phyloP scores from a whole-genome alignment of 495 filamentous ascomycete genomes.

The Eremomyces bilateralis region DNA sequence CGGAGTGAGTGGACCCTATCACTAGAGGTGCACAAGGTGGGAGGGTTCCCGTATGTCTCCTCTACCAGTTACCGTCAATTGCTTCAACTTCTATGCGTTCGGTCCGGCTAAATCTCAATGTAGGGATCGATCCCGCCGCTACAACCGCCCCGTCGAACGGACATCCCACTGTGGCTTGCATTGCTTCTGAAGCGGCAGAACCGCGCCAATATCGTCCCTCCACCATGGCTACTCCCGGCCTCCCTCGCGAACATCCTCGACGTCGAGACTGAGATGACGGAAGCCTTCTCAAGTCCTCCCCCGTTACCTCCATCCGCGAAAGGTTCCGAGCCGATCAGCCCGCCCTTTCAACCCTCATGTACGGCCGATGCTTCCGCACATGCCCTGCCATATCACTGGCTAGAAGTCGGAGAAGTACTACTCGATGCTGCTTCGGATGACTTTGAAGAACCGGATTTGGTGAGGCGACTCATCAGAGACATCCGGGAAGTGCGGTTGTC shows the following conservation, averaged over 20 bases:
- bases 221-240: conserved; percentile 60
- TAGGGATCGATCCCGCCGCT: conserved; percentile 62
- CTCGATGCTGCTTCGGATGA: conserved; percentile 73
- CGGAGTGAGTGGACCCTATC: conserved; percentile 35
- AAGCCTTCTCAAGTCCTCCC: conserved; percentile 54
- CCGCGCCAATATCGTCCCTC: conserved; percentile 80
- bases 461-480: conserved; percentile 57
- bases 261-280: conserved; percentile 46
- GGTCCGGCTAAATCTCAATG: neutral
- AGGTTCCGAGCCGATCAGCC: conserved; percentile 11
- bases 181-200: conserved; percentile 88
- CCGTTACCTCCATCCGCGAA: conserved; percentile 31
- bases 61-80: too few relatives aligned
- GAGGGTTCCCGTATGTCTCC: too few relatives aligned
- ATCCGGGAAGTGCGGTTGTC: conserved; percentile 72
- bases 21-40: too few relatives aligned
- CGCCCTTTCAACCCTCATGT: conserved; percentile 40
- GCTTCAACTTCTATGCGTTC: too few relatives aligned
- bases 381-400: conserved; percentile 80
- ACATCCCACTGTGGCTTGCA: conserved; percentile 89
- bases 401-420: conserved; percentile 68
- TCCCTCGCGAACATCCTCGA: conserved; percentile 56
- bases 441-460: conserved; percentile 49
- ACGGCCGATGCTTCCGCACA: conserved; percentile 37
- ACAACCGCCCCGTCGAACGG: conserved; percentile 56